A percentile compares a stretch with the other conserved stretches of the same genome.
Conservation (phyloP, 2,329 filamentous ascomycete species). For the Botrytis galanthina region DNA sequence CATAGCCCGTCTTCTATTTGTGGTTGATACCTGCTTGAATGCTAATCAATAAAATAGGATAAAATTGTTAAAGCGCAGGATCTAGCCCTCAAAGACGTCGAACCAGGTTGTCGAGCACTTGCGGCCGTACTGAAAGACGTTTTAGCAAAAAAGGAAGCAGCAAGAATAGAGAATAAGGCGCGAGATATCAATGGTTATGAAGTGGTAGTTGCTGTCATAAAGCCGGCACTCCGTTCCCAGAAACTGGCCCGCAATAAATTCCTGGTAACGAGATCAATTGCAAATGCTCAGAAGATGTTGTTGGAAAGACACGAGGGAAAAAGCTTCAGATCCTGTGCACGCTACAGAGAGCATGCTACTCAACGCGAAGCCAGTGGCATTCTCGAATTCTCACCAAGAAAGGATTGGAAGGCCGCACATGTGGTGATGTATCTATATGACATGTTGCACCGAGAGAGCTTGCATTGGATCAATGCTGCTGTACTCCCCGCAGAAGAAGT, state of each 20-base stretch:
- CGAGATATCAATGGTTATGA: too few relatives aligned
- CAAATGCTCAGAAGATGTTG: background rate
- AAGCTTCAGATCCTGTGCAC: background rate
- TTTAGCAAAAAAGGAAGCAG: too few relatives aligned
- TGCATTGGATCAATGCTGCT: background rate
- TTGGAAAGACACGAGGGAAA: background rate
- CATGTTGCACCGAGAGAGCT: fast-evolving
- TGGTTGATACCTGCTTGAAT: too few relatives aligned
- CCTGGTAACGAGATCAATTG: background rate
- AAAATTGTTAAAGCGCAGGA: too few relatives aligned
- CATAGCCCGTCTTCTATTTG: too few relatives aligned
- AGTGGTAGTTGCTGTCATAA: background rate
- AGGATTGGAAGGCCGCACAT: background rate
- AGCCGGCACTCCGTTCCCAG: background rate
- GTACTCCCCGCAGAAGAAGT: background rate
- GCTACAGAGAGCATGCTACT: background rate
- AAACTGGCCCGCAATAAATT: background rate
- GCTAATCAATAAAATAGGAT: too few relatives aligned
- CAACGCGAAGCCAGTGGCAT: background rate
- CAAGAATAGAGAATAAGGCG: too few relatives aligned
- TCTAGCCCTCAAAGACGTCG: too few relatives aligned
- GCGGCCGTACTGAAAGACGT: too few relatives aligned
- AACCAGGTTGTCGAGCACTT: too few relatives aligned
- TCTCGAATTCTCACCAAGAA: background rate
- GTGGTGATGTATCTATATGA: background rate